These are phyloP conservation scores for Plantago ovata DNA, from an alignment of 257 asterid species.

Conservation along the genomic window DNA sequence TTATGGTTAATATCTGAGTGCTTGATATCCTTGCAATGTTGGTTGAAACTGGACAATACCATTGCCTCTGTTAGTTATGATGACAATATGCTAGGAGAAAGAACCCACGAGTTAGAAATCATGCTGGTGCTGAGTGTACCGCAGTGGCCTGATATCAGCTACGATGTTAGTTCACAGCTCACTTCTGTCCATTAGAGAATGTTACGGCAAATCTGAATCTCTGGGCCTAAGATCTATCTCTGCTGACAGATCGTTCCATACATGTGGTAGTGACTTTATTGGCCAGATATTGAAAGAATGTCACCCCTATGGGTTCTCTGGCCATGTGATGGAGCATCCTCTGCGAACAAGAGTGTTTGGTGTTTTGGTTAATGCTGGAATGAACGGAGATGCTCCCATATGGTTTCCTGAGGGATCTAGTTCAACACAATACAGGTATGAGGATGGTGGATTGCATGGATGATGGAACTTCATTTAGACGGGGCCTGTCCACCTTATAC, in stretches of 20 bases:
- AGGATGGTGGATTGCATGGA: too few relatives aligned
- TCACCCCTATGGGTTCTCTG: constrained; percentile 84
- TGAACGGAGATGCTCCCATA: constrained; percentile 83
- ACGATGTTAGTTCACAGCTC: constrained; percentile 83
- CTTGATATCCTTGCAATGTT: constrained; percentile 76
- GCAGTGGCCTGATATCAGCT: constrained; percentile 78
- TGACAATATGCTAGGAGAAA: constrained; percentile 48
- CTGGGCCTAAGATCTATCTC: too few relatives aligned
- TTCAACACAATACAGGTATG: too few relatives aligned
- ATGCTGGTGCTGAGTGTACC: constrained; percentile 63
- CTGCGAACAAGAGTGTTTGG: constrained; percentile 88
- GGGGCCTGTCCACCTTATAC: too few relatives aligned
- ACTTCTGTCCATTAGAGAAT: too few relatives aligned
- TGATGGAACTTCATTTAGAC: too few relatives aligned
- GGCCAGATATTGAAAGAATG: constrained; percentile 71
- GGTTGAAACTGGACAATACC: constrained; percentile 71
- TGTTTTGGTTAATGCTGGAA: constrained; percentile 88
- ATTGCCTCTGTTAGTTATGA: constrained; percentile 64
- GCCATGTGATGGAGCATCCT: constrained; percentile 91
- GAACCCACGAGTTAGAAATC: constrained; percentile 53
- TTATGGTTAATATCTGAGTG: constrained; percentile 79
- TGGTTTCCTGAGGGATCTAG: constrained; percentile 86
- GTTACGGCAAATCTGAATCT: too few relatives aligned
- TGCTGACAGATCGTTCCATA: too few relatives aligned
- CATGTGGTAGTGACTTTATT: constrained; percentile 51